phyloP scores from a whole-genome alignment of 768 basidiomycete species.

The Hydnum rufescens region DNA sequence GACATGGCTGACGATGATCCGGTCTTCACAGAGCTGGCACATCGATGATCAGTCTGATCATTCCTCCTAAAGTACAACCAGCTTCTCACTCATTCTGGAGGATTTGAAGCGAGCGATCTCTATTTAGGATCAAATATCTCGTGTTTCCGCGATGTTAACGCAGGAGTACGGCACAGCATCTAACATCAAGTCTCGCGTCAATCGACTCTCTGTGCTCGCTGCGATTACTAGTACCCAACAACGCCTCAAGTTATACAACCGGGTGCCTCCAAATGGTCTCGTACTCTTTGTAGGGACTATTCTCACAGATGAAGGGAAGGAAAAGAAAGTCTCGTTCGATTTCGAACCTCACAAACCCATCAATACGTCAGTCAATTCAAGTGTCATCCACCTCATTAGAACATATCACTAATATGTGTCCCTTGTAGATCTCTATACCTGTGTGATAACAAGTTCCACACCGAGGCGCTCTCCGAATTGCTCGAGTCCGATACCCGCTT shows the following conservation, averaged over 20 bases:
- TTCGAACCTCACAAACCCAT: conserved; percentile 98
- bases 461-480: conserved; percentile 88
- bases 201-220: conserved; percentile 89
- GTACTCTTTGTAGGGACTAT: conserved; percentile 97
- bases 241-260: conserved; percentile 86
- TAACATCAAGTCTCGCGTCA: conserved; percentile 98
- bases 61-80: conserved; percentile 85
- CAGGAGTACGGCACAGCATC: conserved; percentile 98
- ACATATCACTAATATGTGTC: not conserved
- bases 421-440: conserved; percentile 76
- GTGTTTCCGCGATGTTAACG: conserved; percentile 86
- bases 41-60: conserved; percentile 96
- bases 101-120: not conserved
- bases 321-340: conserved; percentile 97
- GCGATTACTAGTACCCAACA: conserved; percentile 98
- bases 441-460: conserved; percentile 99
- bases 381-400: not conserved
- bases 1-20: conserved; percentile 2
- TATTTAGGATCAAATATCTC: conserved; percentile 74
- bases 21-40: conserved; percentile 54
- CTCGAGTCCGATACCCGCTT: conserved; percentile 95
- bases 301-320: conserved; percentile 95
- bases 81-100: conserved; percentile 6
- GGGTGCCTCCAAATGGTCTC: conserved; percentile 90
- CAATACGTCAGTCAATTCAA: conserved; percentile 54